Percentiles rank a stretch among this genome's conserved stretches.
Conservation (phyloP, 345 rosid genomes). For the Raphanus sativus region DNA sequence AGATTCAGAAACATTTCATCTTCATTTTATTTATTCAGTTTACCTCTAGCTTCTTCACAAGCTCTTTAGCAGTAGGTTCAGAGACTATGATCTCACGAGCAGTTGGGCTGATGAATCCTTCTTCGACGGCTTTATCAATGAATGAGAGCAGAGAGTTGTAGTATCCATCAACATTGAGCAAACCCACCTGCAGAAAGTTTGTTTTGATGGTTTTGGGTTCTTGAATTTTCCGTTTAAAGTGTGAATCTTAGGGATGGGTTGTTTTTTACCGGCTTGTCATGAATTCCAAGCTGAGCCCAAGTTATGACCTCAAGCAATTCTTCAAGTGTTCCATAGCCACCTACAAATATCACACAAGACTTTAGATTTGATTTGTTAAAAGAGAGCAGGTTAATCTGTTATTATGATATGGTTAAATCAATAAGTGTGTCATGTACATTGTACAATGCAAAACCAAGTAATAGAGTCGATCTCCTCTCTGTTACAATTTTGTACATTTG, state of each 20-base stretch:
- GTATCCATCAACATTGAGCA: constrained; percentile 98
- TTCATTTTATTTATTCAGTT: neutral
- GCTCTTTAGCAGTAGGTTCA: constrained; percentile 81
- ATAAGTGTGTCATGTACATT: constrained; percentile 20
- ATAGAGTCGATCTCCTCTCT: constrained; percentile 10
- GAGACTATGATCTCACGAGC: constrained; percentile 90
- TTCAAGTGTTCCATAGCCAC: constrained; percentile 98
- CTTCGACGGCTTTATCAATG: constrained; percentile 53
- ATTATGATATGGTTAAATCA: constrained; percentile 22
- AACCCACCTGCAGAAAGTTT: constrained; percentile 68
- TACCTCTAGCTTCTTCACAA: constrained; percentile 92
- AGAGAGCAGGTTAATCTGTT: neutral
- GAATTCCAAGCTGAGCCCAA: constrained; percentile 99
- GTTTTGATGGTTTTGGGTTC: neutral
- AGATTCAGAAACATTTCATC: neutral
- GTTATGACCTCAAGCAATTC: constrained; percentile 97
- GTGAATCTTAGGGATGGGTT: neutral
- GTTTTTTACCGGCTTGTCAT: constrained; percentile 76
- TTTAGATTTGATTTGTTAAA: neutral
- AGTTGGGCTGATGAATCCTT: constrained; percentile 79
- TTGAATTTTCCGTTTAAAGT: neutral
- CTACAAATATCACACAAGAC: constrained; percentile 39
- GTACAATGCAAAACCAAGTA: neutral
- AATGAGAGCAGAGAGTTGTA: constrained; percentile 85
- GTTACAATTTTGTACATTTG: constrained; percentile 18